Percentiles rank a stretch among this genome's conserved stretches.
These are phyloP conservation scores for Holtermanniella nyarrowii DNA, from an alignment of 768 basidiomycete genomes.

Conservation along the genomic window DNA sequence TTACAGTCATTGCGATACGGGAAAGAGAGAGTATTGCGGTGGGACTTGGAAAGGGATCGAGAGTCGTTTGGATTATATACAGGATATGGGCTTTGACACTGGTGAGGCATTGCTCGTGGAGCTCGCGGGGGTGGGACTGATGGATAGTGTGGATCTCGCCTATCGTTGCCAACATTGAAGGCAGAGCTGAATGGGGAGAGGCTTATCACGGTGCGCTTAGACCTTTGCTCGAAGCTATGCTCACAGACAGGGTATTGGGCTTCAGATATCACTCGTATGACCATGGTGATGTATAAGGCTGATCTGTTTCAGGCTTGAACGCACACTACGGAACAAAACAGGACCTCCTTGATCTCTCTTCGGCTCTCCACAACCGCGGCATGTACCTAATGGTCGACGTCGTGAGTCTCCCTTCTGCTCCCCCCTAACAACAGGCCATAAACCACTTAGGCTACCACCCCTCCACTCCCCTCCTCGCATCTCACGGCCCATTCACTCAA, in stretches of 20 bases:
- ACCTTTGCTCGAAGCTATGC: background rate
- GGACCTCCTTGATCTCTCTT: conserved; percentile 33
- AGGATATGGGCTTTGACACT: conserved; percentile 42
- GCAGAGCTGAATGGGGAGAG: conserved; percentile 14
- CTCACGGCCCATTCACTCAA: conserved; percentile 24
- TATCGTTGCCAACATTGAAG: conserved; percentile 38
- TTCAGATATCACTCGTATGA: conserved; percentile 25
- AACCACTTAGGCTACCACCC: conserved; percentile 62
- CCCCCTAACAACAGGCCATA: conserved; percentile 45
- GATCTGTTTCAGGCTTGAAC: conserved; percentile 25
- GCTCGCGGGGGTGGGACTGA: background rate
- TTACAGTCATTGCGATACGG: conserved; percentile 14
- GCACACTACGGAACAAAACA: conserved; percentile 31
- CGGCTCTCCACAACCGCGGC: conserved; percentile 32
- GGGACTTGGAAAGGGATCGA: conserved; percentile 38
- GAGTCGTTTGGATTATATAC: conserved; percentile 39
- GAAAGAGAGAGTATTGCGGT: conserved; percentile 32
- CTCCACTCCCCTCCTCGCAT: background rate
- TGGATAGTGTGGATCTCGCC: conserved; percentile 41
- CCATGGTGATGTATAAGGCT: background rate
- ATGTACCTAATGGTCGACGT: conserved; percentile 43
- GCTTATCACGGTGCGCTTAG: conserved; percentile 36
- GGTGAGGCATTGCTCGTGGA: conserved; percentile 11
- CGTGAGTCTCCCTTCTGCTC: conserved; percentile 12
- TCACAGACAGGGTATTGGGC: conserved; percentile 31